Conservation (phyloP, 1,139 yeast genomes). For the Geotrichum reessii region DNA sequence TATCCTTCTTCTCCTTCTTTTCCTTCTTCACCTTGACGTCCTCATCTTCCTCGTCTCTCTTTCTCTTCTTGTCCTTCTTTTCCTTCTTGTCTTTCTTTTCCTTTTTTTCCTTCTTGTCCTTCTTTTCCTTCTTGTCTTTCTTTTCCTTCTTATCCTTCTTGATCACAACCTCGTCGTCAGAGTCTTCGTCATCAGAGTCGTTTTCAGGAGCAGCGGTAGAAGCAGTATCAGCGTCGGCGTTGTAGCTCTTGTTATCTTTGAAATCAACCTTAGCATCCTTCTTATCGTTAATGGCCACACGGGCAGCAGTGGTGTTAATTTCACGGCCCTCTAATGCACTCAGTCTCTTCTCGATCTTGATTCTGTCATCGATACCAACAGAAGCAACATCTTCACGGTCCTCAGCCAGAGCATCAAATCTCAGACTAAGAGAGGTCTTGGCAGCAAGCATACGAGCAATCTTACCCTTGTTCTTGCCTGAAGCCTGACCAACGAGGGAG, state of each 20-base stretch:
- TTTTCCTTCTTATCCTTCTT: constrained; percentile 21
- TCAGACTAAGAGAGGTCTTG: constrained; percentile 91
- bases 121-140: constrained; percentile 35
- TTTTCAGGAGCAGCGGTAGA: constrained; percentile 29
- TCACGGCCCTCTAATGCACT: constrained; percentile 92
- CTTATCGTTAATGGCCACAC: constrained; percentile 35
- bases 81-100: constrained; percentile 35
- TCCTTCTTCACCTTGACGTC: constrained; percentile 16
- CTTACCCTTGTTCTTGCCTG: constrained; percentile 97
- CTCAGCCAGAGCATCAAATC: constrained; percentile 96
- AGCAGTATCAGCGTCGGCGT: constrained; percentile 82
- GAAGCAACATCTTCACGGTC: constrained; percentile 89
- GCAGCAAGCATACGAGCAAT: constrained; percentile 98
- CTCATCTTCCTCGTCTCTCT: constrained; percentile 8
- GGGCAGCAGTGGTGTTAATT: constrained; percentile 29
- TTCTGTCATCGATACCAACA: constrained; percentile 84
- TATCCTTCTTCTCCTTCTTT: constrained; percentile 18
- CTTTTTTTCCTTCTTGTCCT: constrained; percentile 41
- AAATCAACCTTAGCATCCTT: constrained; percentile 20
- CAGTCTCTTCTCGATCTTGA: constrained; percentile 90
- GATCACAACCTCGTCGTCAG: constrained; percentile 22
- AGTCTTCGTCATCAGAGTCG: constrained; percentile 26
- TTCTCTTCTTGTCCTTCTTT: constrained; percentile 9
- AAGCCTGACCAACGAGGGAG: constrained; percentile 93
- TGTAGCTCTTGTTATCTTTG: constrained; percentile 56